phyloP scores from a whole-genome alignment of 441 rosid genomes.

The Erodium texanum region DNA sequence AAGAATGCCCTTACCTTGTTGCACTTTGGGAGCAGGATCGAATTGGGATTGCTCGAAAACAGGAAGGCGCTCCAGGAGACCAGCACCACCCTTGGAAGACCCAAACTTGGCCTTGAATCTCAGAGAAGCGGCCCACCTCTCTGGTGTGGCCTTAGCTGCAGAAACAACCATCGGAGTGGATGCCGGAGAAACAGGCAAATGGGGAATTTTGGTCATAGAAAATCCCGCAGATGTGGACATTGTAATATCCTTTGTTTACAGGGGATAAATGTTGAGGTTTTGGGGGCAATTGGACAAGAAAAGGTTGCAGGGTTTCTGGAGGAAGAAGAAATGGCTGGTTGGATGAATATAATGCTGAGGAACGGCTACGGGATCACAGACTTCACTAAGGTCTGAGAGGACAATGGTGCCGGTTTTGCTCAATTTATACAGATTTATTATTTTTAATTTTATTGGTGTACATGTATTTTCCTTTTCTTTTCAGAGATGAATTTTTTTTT shows the following conservation, averaged over 20 bases:
- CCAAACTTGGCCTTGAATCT: conserved; percentile 12
- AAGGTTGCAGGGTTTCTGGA: neutral
- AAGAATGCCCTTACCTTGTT: conserved; percentile 17
- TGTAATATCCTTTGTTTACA: neutral
- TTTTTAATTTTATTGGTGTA: too few relatives aligned
- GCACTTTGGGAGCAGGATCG: conserved; percentile 22
- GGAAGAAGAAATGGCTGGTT: neutral
- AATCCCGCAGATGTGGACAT: neutral
- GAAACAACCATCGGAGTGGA: neutral
- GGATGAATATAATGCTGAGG: neutral
- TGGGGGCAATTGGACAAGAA: neutral
- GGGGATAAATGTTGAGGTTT: too few relatives aligned
- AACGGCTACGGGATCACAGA: neutral
- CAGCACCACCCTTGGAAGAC: conserved; percentile 22
- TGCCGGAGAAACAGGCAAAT: neutral
- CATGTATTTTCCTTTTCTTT: neutral
- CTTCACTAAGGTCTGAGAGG: too few relatives aligned
- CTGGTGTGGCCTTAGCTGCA: neutral
- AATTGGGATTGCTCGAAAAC: conserved; percentile 22
- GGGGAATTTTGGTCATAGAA: neutral
- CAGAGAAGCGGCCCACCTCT: neutral
- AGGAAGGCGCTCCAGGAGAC: conserved; percentile 21
- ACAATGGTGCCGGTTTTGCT: neutral
- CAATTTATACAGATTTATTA: neutral
- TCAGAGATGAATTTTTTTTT: neutral